A percentile compares a stretch with the other conserved stretches of the same genome.
phyloP scores from a whole-genome alignment of 805 yeast species.

The Candida incommunis region DNA sequence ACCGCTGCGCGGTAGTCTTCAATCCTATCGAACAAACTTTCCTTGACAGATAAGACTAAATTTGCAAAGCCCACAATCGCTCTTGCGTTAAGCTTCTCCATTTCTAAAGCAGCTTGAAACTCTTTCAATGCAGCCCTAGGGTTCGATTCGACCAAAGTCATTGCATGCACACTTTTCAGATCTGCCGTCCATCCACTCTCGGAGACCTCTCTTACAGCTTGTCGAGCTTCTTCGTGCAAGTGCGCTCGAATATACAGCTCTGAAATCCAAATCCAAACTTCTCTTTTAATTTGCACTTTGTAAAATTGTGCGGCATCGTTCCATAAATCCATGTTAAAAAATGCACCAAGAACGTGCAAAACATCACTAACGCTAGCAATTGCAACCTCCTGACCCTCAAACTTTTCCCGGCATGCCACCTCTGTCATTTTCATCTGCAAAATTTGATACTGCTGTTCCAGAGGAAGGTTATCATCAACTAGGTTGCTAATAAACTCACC shows the following conservation, averaged over 20 bases:
- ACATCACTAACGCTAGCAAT: neutral
- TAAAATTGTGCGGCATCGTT: neutral
- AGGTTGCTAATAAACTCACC: neutral
- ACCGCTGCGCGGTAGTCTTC: neutral
- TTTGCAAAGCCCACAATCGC: neutral
- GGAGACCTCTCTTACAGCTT: neutral
- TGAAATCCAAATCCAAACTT: neutral
- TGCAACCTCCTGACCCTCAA: neutral
- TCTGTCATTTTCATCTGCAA: neutral
- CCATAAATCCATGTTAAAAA: neutral
- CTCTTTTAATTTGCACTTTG: neutral
- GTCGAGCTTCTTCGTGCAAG: neutral
- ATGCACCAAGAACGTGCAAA: neutral
- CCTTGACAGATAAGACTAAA: neutral
- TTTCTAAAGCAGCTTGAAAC: neutral
- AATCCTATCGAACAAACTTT: neutral
- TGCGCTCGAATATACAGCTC: neutral
- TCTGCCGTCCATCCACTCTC: neutral
- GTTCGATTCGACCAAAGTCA: neutral
- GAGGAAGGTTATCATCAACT: neutral
- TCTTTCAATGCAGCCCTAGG: neutral
- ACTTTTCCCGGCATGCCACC: neutral
- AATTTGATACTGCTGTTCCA: neutral
- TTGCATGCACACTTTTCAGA: neutral
- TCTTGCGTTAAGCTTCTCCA: neutral